phyloP scores from a whole-genome alignment of 768 basidiomycete genomes.

The Trametes elegans region DNA sequence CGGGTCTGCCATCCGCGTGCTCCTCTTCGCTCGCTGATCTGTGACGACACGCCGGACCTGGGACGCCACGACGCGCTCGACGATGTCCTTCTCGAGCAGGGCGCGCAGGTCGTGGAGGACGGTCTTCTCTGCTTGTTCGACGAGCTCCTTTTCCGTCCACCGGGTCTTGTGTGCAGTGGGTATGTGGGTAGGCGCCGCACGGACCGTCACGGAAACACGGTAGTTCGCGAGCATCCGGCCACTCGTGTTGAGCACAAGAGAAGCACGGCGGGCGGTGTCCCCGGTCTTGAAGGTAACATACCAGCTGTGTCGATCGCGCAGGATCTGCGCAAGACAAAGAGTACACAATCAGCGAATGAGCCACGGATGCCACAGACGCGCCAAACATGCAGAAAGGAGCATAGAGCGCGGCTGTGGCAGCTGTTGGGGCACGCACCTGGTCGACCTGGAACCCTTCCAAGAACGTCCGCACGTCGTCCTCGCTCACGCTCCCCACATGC shows the following conservation, averaged over 20 bases:
- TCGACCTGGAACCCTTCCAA: conserved; percentile 72
- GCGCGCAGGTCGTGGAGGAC: conserved; percentile 56
- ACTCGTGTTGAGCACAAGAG: conserved; percentile 54
- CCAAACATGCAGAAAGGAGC: no score
- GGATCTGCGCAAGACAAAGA: conserved; percentile 44
- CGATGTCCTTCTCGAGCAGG: conserved; percentile 63
- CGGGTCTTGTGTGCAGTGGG: conserved; percentile 38
- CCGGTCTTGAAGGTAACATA: conserved; percentile 76
- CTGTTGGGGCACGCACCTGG: conserved; percentile 46
- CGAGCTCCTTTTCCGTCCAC: conserved; percentile 54
- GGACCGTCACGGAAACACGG: conserved; percentile 54
- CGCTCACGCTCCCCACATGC: conserved; percentile 49
- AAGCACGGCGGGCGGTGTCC: conserved; percentile 64
- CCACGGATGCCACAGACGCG: no score
- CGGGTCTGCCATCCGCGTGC: conserved; percentile 23
- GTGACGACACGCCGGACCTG: conserved; percentile 52
- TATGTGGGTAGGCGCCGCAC: conserved; percentile 36
- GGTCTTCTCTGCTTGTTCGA: conserved; percentile 52
- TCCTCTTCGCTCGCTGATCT: conserved; percentile 48
- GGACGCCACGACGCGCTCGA: conserved; percentile 54
- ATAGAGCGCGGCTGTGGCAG: conserved; percentile 5
- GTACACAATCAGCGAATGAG: neutral
- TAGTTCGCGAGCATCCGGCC: conserved; percentile 57
- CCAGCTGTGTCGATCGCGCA: conserved; percentile 69
- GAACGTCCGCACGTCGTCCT: conserved; percentile 67